Conservation (phyloP, 2,329 filamentous ascomycete species). For the Penicillium brevicompactum region DNA sequence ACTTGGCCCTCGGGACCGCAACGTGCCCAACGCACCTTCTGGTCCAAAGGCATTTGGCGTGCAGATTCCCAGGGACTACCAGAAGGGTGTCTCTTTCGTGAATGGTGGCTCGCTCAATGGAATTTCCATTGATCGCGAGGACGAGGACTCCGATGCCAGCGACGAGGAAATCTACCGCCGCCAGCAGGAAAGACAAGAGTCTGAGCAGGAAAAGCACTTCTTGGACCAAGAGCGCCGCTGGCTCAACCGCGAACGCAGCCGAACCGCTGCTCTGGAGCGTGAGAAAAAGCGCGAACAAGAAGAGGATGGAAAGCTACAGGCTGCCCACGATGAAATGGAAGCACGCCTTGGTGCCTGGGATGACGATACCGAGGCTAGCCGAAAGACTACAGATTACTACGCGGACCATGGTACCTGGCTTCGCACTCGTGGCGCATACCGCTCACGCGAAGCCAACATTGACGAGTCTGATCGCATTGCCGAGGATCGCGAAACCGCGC, state of each 20-base stretch:
- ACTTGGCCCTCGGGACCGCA: constrained; percentile 68
- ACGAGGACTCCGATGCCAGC: constrained; percentile 83
- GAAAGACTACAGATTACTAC: constrained; percentile 81
- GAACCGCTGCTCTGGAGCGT: constrained; percentile 80
- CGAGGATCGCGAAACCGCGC: constrained; percentile 74
- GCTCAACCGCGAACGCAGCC: constrained; percentile 83
- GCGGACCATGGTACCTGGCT: constrained; percentile 82
- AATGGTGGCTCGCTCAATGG: constrained; percentile 73
- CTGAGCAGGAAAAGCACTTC: constrained; percentile 78
- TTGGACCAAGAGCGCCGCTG: constrained; percentile 85
- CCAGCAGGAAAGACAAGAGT: constrained; percentile 68
- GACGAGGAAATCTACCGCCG: constrained; percentile 82
- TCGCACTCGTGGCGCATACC: constrained; percentile 73
- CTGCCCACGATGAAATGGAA: constrained; percentile 67
- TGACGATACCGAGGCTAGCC: constrained; percentile 77
- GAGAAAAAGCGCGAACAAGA: constrained; percentile 79
- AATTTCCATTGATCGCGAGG: constrained; percentile 65
- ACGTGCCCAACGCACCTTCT: constrained; percentile 73
- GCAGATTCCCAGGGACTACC: constrained; percentile 70
- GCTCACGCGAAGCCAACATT: constrained; percentile 70
- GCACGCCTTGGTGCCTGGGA: constrained; percentile 80
- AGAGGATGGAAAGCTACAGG: constrained; percentile 67
- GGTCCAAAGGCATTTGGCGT: constrained; percentile 64
- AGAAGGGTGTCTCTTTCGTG: constrained; percentile 79
- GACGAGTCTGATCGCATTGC: constrained; percentile 81